Percentiles rank a stretch among this genome's conserved stretches.
These are phyloP conservation scores for Dorcoceras hygrometricum DNA, from an alignment of 257 asterid genomes.

Conservation along the genomic window DNA sequence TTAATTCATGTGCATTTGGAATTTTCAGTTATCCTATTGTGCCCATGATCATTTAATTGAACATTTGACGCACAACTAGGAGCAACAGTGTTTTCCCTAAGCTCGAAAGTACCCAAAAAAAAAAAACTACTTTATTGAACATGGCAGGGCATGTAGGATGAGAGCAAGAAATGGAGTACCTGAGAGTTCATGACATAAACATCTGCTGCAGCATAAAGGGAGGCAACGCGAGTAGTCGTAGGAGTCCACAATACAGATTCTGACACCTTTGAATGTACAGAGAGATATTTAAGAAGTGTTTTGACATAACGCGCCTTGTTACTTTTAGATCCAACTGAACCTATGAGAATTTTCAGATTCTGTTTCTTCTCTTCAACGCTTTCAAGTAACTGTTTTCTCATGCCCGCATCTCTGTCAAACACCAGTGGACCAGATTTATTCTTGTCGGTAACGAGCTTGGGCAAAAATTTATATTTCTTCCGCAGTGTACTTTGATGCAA, in stretches of 20 bases:
- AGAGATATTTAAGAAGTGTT: slow-evolving; percentile 58
- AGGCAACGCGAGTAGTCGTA: slow-evolving; percentile 87
- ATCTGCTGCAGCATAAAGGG: slow-evolving; percentile 95
- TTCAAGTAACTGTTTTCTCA: slow-evolving; percentile 36
- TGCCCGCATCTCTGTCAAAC: slow-evolving; percentile 28
- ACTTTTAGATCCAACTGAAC: slow-evolving; percentile 94
- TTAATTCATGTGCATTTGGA: neutral
- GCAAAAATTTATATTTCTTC: slow-evolving; percentile 19
- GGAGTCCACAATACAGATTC: slow-evolving; percentile 90
- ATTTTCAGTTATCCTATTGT: neutral
- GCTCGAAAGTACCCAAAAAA: neutral
- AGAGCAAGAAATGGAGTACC: slow-evolving; percentile 36
- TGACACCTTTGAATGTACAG: slow-evolving; percentile 61
- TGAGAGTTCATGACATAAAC: slow-evolving; percentile 95
- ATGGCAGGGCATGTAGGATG: neutral
- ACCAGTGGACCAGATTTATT: slow-evolving; percentile 20
- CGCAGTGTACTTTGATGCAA: neutral
- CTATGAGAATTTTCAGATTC: slow-evolving; percentile 72
- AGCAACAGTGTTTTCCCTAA: neutral
- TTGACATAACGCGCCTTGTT: slow-evolving; percentile 79
- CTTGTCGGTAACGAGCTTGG: slow-evolving; percentile 18
- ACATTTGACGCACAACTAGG: neutral
- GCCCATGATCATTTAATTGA: neutral
- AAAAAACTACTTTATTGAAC: neutral
- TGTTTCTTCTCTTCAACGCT: slow-evolving; percentile 28